Base-by-base conservation (phyloP, 768 basidiomycete genomes). In the Asterophora parasitica region DNA sequence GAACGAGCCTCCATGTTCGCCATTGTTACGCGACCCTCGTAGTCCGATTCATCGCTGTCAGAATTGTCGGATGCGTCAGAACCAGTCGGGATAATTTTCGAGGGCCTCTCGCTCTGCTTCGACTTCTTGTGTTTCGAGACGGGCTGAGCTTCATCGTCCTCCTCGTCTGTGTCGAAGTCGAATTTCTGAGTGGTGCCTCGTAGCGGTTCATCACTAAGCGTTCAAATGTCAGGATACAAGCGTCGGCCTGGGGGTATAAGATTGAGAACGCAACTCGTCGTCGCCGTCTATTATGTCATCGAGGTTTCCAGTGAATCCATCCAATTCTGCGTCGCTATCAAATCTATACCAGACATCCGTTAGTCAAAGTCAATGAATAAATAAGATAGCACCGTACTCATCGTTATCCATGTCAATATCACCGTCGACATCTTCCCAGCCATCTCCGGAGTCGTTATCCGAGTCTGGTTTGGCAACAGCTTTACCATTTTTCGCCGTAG, bases 1-100 rank as follows among this genome's bases (percentile, higher is more conserved):
- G 90, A 92, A 20, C 82, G 82, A 31, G 81, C 78, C 53, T 87
- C 90, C 77, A 92, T 89, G 58, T 91, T 92, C 19, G 77, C 78
- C 67, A 82, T 81, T 6, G 89, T 92, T 28, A 83, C 66, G 43
- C 72, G 84, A 10, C 53, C 72, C 36, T 75, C 76, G 7, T 72
- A 75, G 38, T 73, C 75, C 10, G 71, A 71, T 6, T 67, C 74
- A 5, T 72, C 72, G 8, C 72, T 71, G 34, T 72, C 68, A 13
- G 75, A 75, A 30, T 64, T 74, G 44, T 78, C 78, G 31, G 75
- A 77, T 4, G 63, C 68, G 44, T 79, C 78, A 32, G 76, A 77
- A 3, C 65, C 68, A 8, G 75, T 75, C 2, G 77, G 75, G 28
- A 79, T 74, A 28, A 77, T 73, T 62, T 76, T 78, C 17, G 57